Evolutionary conservation across 2,329 filamentous ascomycete genomes (phyloP).

Genomic region (Calonectria crousiana): DNA sequence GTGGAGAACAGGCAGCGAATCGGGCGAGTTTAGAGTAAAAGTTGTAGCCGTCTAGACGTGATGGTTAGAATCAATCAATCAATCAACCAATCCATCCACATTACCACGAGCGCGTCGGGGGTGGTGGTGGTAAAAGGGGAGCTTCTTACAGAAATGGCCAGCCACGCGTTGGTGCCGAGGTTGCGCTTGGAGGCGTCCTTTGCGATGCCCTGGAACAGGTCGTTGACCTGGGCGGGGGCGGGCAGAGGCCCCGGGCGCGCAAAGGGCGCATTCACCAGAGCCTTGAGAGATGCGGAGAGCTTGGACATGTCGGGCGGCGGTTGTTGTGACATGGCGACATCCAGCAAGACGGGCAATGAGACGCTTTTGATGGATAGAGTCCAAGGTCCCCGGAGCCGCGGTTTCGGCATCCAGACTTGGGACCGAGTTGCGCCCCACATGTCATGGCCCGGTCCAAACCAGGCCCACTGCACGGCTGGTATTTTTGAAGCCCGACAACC

Average conservation of each 20-base stretch:
- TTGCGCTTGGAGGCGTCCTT: slow-evolving; percentile 71
- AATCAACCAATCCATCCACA: background rate
- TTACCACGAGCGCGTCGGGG: background rate
- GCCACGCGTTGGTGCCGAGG: slow-evolving; percentile 74
- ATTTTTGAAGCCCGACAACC: slow-evolving; percentile 34
- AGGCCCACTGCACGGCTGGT: slow-evolving; percentile 21
- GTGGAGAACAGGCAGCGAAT: slow-evolving; percentile 76
- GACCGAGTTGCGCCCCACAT: slow-evolving; percentile 34
- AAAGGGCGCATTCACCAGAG: slow-evolving; percentile 78
- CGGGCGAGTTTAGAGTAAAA: slow-evolving; percentile 88
- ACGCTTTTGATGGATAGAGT: slow-evolving; percentile 20
- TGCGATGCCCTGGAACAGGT: slow-evolving; percentile 74
- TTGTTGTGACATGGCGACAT: slow-evolving; percentile 34
- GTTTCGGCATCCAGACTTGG: slow-evolving; percentile 36
- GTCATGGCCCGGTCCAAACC: slow-evolving; percentile 28
- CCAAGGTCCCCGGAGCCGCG: background rate
- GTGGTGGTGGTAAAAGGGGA: too few species aligned
- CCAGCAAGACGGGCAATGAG: background rate
- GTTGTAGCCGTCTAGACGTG: slow-evolving; percentile 77
- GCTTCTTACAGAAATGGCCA: slow-evolving; percentile 71
- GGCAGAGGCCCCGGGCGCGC: slow-evolving; percentile 74
- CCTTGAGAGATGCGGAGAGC: slow-evolving; percentile 77
- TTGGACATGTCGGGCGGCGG: slow-evolving; percentile 71
- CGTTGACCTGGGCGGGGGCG: slow-evolving; percentile 72
- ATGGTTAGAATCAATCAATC: slow-evolving; percentile 17